Base-by-base conservation (phyloP, 2,329 filamentous ascomycete species). In the Xylaria sp. region DNA sequence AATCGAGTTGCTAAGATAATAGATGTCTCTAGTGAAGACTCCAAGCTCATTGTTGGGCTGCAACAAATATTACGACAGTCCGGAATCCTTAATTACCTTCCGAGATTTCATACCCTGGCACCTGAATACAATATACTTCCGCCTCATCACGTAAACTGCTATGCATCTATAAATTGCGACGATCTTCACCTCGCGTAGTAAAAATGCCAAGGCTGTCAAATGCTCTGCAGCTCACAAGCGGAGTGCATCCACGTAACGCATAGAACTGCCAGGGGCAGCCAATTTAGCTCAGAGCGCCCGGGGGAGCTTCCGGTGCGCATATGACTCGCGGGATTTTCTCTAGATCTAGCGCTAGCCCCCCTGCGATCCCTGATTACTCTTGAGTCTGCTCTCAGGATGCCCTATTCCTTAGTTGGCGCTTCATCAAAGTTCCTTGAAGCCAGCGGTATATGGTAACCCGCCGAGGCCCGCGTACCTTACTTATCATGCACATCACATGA, bases 281-380 rank as follows among this genome's bases (percentile, higher is more conserved):
- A 48, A 55, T 57, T 56, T 51, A 37, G 41, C 41, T 5, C 18
- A 50, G 46, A 34, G 54, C 55, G 58, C 20, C 50, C 54, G 23
- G 39, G 44, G 20, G 8, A 15, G 44, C 18, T 37, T 37, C 34
- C 34, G 34, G 34, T 57, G 52, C 23, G 10, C 34, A 37, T 37
- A 52, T 69, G 63, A 69, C 67, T 63, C 59, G 63, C 63, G 67
- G 63, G 37, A 65, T 65, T 69, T 69, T 69, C 9, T 39, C 10
- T 37, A 50, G 39, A 52, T 63, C 58, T 34, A 23, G 46, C 39
- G 31, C 44, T 9, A 48, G 25, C 25, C 34, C 25, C 34, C 31
- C 25, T 54, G 18, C 9, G n/a, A 18, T 55, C 37, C 34, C 60
- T 65, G 65, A 67, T 67, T 67, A 67, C 65, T 37, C 34, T 37